Base-by-base conservation (phyloP, 352 stramenopile species). In the Detonula confervacea region DNA sequence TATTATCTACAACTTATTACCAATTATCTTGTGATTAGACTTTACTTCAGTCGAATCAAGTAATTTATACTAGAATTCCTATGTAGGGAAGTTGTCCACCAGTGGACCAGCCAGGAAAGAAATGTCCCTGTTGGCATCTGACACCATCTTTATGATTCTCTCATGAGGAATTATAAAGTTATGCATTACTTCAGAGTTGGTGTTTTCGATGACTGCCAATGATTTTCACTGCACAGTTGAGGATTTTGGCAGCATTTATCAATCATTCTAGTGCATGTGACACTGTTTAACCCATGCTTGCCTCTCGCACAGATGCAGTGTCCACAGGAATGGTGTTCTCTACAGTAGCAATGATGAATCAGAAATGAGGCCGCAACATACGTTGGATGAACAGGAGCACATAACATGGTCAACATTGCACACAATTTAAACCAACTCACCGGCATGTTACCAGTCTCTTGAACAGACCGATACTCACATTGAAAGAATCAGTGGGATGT, bases 401-500 rank as follows among this genome's bases (percentile, higher is more conserved):
- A 42, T 42, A 42, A 5, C 5, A 42, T 42, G 11, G 11, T 11
- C 5, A 42, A 12, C 5, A 42, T 42, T 11, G 33, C 33, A 42
- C 33, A 42, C 11, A 5, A 42, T 42, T 18, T 60, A 14, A 39
- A 16, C 8, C 24, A 37, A 60, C 52, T 60, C 24, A 60, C 52
- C 22, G 65, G 49, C 65, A 74, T 74, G 16, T 74, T 74, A 30
- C 65, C 65, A 27, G 27, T 74, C 33, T 74, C 51, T 24, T 74
- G 65, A 18, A 74, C 65, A 37, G 49, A 65, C 65, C 65, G 65
- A 55, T 74, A 74, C 20, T 65, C 65, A 57, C 51, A 25, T 51
- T 8, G 33, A 74, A 74, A 2, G 33, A 52, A 0, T n/a, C 5
- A 16, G 49, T 74, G 1, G 65, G 65, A 42, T 74, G 27, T 22